phyloP scores from a whole-genome alignment of 306 rosid genomes.

The Albizia julibrissin region DNA sequence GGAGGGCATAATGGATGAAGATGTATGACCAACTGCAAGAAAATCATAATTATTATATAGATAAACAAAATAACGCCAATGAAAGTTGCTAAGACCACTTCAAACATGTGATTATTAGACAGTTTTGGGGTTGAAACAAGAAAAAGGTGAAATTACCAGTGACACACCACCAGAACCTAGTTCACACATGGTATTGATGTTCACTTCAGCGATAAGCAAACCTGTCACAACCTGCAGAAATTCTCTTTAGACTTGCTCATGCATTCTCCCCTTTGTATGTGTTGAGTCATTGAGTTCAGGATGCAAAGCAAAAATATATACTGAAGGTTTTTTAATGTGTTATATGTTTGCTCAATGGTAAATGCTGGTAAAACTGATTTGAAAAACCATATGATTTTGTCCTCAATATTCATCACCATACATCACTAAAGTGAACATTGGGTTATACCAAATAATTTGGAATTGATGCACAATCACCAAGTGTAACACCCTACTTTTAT shows the following conservation, averaged over 20 bases:
- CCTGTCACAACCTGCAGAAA: conserved; percentile 75
- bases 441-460: not conserved
- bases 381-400: not conserved
- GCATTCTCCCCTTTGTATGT: not conserved
- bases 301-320: not conserved
- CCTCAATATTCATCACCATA: not conserved
- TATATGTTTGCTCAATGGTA: not conserved
- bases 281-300: not conserved
- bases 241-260: conserved; percentile 12
- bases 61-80: conserved; percentile 4
- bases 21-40: conserved; percentile 90
- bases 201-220: conserved; percentile 76
- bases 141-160: conserved; percentile 47
- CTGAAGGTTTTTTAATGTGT: not conserved
- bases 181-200: conserved; percentile 79
- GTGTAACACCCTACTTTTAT: too few species aligned
- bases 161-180: conserved; percentile 84
- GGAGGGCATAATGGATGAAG: conserved; percentile 80
- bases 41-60: conserved; percentile 16
- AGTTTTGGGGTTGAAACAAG: not conserved
- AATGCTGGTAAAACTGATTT: not conserved
- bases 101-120: not conserved
- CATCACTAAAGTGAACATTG: not conserved
- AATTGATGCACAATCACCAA: not conserved
- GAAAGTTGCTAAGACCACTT: not conserved